Evolutionary conservation across 2,329 filamentous ascomycete genomes (phyloP).

Genomic region (Pseudopyrenochaeta lycopersici): DNA sequence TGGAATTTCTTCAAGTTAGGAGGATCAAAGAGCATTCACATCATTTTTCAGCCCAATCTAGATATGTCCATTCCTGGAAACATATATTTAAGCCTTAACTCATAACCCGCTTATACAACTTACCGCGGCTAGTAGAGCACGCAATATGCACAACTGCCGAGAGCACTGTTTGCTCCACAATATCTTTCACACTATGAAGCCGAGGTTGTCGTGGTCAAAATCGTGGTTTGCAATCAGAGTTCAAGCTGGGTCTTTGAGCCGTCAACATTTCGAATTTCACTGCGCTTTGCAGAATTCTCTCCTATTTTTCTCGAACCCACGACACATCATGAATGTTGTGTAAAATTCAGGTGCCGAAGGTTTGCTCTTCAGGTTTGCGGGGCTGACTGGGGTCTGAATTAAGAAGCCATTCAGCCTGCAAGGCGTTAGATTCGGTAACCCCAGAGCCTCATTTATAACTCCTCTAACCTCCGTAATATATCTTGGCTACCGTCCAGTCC

Average conservation of each 20-base stretch:
- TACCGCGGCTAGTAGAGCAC: too few species aligned
- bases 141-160: background rate
- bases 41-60: too few species aligned
- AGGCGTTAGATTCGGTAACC: constrained; percentile 2
- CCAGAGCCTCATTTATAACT: constrained; percentile 12
- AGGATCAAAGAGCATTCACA: too few species aligned
- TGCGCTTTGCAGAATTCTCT: background rate
- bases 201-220: background rate
- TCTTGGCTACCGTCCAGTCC: constrained; percentile 11
- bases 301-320: too few species aligned
- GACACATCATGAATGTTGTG: background rate
- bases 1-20: too few species aligned
- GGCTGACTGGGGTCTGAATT: constrained; percentile 16
- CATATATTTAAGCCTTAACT: too few species aligned
- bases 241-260: background rate
- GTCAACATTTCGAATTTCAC: background rate
- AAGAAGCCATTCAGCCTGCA: constrained; percentile 22
- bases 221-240: background rate
- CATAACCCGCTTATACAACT: too few species aligned
- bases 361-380: constrained; percentile 2
- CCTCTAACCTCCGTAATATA: constrained; percentile 1
- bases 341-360: constrained; percentile 4
- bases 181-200: background rate
- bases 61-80: too few species aligned
- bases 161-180: background rate